Conservation (phyloP, 305 asterid species). For the Salvia sclarea region DNA sequence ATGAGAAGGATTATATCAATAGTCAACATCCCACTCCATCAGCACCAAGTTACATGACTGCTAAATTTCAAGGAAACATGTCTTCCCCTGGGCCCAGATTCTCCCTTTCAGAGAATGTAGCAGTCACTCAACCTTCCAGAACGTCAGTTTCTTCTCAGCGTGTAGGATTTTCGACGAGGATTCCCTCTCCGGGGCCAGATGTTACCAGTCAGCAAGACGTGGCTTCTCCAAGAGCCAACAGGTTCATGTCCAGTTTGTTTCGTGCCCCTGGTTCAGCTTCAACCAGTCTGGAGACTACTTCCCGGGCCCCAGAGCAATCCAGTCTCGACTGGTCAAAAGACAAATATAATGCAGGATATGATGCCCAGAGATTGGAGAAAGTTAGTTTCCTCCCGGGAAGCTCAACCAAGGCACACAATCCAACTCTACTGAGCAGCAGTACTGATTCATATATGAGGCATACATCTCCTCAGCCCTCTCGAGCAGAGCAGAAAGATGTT, state of each 20-base stretch:
- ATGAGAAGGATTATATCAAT: slow-evolving; percentile 38
- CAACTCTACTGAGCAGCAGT: slow-evolving; percentile 32
- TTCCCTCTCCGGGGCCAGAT: slow-evolving; percentile 32
- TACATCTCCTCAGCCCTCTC: slow-evolving; percentile 34
- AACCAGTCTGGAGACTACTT: slow-evolving; percentile 37
- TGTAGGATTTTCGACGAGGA: slow-evolving; percentile 31
- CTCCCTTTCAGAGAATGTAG: slow-evolving; percentile 30
- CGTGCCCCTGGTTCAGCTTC: slow-evolving; percentile 44
- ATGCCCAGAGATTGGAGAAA: slow-evolving; percentile 33
- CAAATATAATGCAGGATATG: slow-evolving; percentile 32
- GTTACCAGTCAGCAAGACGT: slow-evolving; percentile 29
- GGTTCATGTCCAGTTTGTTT: slow-evolving; percentile 33
- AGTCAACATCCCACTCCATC: slow-evolving; percentile 35
- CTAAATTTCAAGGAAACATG: slow-evolving; percentile 24
- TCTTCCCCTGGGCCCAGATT: slow-evolving; percentile 21
- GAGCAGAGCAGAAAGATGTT: slow-evolving; percentile 36
- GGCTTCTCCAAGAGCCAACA: slow-evolving; percentile 31
- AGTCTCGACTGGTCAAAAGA: slow-evolving; percentile 29
- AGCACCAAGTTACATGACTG: slow-evolving; percentile 33
- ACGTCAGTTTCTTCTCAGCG: slow-evolving; percentile 30
- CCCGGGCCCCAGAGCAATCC: slow-evolving; percentile 36
- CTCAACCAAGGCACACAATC: slow-evolving; percentile 27
- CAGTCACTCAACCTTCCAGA: slow-evolving; percentile 34
- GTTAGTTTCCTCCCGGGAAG: slow-evolving; percentile 30
- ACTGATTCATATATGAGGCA: slow-evolving; percentile 23